These are phyloP conservation scores for Curvularia eragrostidis DNA, from an alignment of 2,329 filamentous ascomycete genomes.

Conservation along the genomic window DNA sequence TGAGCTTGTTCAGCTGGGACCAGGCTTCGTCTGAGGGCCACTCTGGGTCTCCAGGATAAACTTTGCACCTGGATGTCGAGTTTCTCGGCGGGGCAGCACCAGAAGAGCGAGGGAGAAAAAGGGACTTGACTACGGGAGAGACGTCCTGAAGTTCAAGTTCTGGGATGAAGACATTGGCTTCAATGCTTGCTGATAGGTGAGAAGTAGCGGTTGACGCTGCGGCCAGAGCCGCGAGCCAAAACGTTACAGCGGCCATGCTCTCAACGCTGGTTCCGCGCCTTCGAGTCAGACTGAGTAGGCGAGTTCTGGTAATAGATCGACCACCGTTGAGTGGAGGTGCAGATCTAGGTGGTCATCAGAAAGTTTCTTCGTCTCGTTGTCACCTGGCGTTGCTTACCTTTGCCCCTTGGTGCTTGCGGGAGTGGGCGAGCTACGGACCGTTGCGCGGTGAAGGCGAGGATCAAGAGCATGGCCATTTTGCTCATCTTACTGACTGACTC, in stretches of 20 bases:
- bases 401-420: constrained; percentile 13
- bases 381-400: constrained; percentile 6
- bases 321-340: constrained; percentile 8
- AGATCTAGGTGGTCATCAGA: constrained; percentile 19
- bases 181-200: constrained; percentile 18
- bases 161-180: constrained; percentile 18
- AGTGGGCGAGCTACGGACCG: constrained; percentile 12
- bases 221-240: constrained; percentile 35
- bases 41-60: constrained; percentile 53
- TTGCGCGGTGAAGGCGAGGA: constrained; percentile 14
- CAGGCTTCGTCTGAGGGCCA: constrained; percentile 60
- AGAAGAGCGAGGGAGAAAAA: constrained; percentile 29
- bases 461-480: constrained; percentile 10
- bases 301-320: constrained; percentile 16
- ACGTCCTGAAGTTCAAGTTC: constrained; percentile 33
- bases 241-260: constrained; percentile 23
- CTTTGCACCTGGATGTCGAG: constrained; percentile 53
- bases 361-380: constrained; percentile 11
- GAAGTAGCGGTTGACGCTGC: constrained; percentile 31
- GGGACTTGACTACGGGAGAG: constrained; percentile 23
- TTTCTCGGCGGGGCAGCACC: constrained; percentile 15
- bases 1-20: constrained; percentile 54
- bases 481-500: constrained; percentile 13
- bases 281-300: constrained; percentile 5
- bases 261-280: constrained; percentile 1